These are phyloP conservation scores for Colletotrichum simmondsii DNA, from an alignment of 2,329 filamentous ascomycete species.

Conservation along the genomic window DNA sequence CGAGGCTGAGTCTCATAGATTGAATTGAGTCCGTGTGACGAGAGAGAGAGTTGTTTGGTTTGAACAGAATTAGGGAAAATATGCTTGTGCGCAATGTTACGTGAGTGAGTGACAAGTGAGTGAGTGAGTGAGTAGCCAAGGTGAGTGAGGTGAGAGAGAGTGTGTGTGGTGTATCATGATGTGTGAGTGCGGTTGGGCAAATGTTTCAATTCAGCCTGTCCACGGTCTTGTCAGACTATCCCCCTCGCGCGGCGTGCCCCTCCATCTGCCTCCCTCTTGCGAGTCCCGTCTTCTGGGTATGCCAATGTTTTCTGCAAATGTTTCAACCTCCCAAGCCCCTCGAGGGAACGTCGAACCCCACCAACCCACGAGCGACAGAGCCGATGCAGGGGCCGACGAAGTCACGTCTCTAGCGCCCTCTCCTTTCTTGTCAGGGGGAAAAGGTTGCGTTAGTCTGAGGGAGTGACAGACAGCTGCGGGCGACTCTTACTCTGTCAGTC, in stretches of 20 bases:
- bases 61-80: not conserved
- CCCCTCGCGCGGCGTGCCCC: not conserved
- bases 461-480: constrained; percentile 13
- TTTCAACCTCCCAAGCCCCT: constrained; percentile 10
- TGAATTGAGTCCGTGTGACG: not conserved
- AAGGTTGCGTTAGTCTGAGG: constrained; percentile 16
- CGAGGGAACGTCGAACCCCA: not conserved
- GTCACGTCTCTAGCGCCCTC: not conserved
- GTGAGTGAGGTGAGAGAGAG: not conserved
- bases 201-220: constrained; percentile 30
- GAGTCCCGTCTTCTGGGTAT: not conserved
- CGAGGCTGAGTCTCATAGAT: not conserved
- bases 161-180: constrained; percentile 11
- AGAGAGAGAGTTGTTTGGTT: not conserved
- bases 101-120: not conserved
- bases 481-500: not conserved
- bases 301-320: constrained; percentile 4
- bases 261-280: not conserved
- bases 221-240: not conserved
- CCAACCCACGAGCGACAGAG: not conserved
- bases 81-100: constrained; percentile 13
- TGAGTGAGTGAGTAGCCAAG: not conserved
- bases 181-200: constrained; percentile 22
- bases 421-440: constrained; percentile 18
- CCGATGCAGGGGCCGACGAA: constrained; percentile 12